Evolutionary conservation across 2,329 filamentous ascomycete species (phyloP), one percentile per base, ranked within the genome.

Genomic region (Cercospora zeina): DNA sequence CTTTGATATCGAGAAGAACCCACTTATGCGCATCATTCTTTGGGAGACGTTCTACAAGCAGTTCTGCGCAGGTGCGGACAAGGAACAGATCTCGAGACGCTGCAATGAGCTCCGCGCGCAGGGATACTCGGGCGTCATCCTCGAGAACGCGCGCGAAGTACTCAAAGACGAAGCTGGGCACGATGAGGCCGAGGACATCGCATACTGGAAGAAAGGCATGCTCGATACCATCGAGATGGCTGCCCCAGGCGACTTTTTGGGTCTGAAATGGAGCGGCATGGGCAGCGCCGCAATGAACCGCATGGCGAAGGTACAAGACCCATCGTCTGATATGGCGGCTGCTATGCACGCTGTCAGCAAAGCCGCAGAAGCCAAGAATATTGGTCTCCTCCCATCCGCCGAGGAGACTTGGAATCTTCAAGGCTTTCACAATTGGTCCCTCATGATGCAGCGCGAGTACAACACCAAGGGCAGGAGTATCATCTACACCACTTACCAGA

Each of bases 21-120:
- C 85, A 0, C 51, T 93, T 1, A 81, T 96, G 14, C 83, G 86
- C 47, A 84, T 80, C 63, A 73, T 92, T 45, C 80, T 96, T 54
- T 91, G 92, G 74, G 85, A 87, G 72, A 96, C 91, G 0, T 92
- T 96, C 70, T 96, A 96, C 74, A 86, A 87, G 24, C 93, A 97
- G 71, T 97, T 96, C 76, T 97, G 93, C 75, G 91, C 90, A 0
- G 93, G 93, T 30, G 89, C 92, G 76, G 89, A 85, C 54, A 80
- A 83, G 0, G 70, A 74, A 1, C 90, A 96, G 75, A 88, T 96
- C 1, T 79, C 81, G 45, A 77, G 74, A 31, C 92, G 89, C 0
- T 84, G 91, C 31, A 73, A 81, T 1, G 79, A 82, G 1, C 80
- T 96, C 9, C 90, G 91, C 75, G 75, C 80, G 33, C 86, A 93